Evolutionary conservation across 192 early-diverging fungal species (phyloP), one percentile per base, ranked within the genome.

Genomic region (Linnemannia schmuckeri): DNA sequence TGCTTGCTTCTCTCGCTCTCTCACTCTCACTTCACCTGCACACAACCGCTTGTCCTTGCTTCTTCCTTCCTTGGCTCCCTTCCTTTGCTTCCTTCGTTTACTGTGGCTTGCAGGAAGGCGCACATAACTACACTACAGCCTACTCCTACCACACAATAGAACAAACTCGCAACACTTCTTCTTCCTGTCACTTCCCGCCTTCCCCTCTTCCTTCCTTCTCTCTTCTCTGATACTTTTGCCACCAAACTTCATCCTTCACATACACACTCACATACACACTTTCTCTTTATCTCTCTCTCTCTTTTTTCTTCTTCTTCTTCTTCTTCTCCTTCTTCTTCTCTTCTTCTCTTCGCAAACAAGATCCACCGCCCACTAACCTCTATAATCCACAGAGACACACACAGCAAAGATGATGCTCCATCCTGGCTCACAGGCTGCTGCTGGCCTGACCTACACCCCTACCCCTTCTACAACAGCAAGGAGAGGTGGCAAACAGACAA

Each of bases 371-470:
- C 44, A 46, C 44, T 12, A 1, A 46, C 44, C 44, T 15, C 44
- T 46, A 2, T 12, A 13, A 69, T 7, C 10, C 17, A 68, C 33
- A 77, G 6, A 22, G 1, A 69, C 22, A n/a, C 41, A 18, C 24
- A 17, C 72, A 46, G 3, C 27, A 49, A 54, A 35, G 55, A 86
- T 86, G 84, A 86, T 86, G 84, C 84, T 86, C 63, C 84, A 86
- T 55, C 84, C 84, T 27, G 84, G 84, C 73, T 74, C 84, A 41
- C 76, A 63, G 18, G 30, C 40, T 66, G 41, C 47, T 40, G 33
- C 75, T 78, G 27, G 35, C 35, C n/a, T 41, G 38, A 41, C 72
- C 52, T 18, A 27, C 55, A 76, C 55, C 41, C 17, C 22, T 24
- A 3, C 9, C 22, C 37, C n/a, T 44, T n/a, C 42, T 52, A 52